Base-by-base conservation (phyloP, 768 basidiomycete genomes). In the Phallus indusiatus region DNA sequence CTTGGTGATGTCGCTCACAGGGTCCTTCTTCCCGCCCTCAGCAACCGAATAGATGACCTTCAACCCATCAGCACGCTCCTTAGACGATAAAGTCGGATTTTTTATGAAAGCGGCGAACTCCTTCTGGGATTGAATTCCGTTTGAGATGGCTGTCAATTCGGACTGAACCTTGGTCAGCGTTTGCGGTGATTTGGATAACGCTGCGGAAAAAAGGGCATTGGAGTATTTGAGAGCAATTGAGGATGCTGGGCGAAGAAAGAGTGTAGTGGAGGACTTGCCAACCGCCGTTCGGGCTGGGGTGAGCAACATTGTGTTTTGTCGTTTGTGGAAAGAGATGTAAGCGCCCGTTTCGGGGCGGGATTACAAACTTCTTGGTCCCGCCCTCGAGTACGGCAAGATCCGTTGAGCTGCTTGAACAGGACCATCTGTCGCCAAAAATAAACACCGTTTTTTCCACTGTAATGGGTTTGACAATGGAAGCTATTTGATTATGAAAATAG, bases 1-100 rank as follows among this genome's bases (percentile, higher is more conserved):
- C 81, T 87, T 89, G 67, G 94, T 93, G 71, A 93, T 80, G 60
- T 91, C 88, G 52, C 87, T 88, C 53, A 87, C 72, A n/a, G 81
- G 71, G 59, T 85, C 86, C 77, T 88, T 90, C 80, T 82, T 89
- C 47, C 75, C 67, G 20, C 75, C 78, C 72, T 87, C 88, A 35
- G 86, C 78, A 59, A 82, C 83, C 61, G 82, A 72, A 69, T 84
- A 85, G 68, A 98, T 74, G 52, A 76, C 70, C 36, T 79, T 68
- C 61, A 99, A 82, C 60, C 86, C 88, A 0, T 79, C 71, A 17
- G 74, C 67, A 66, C 92, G 86, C 58, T 96, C 94, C 51, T 82
- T 78, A 48, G 80, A 72, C 8, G 93, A 90, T 18, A 99, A 81
- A 10, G 95, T 94, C 49, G 96, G 96, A 78, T 99, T 98, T 64